Evolutionary conservation across 2,329 filamentous ascomycete species (phyloP).

Genomic region (Fusarium nodosum): DNA sequence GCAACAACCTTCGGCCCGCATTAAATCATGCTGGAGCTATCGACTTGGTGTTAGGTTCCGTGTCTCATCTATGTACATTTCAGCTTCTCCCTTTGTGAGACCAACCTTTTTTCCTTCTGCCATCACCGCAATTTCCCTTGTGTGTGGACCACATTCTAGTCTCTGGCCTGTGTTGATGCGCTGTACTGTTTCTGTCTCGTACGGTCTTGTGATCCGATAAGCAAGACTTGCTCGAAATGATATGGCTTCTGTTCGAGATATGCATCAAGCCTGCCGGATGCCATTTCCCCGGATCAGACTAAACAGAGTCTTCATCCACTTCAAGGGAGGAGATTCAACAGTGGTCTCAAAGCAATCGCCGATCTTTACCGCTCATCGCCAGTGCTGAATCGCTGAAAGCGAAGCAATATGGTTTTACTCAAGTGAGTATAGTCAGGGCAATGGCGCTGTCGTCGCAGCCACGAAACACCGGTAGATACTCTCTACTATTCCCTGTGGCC

Average conservation of each 20-base stretch:
- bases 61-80: slow-evolving; percentile 32
- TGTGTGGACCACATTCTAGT: slow-evolving; percentile 5
- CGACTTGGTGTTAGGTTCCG: background rate
- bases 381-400: slow-evolving; percentile 18
- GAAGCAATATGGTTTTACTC: slow-evolving; percentile 13
- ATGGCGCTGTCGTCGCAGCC: slow-evolving; percentile 17
- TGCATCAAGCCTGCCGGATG: slow-evolving; percentile 1
- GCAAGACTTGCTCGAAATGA: background rate
- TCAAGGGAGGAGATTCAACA: slow-evolving; percentile 6
- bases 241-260: slow-evolving; percentile 3
- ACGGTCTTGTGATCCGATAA: background rate
- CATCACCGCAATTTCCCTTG: slow-evolving; percentile 19
- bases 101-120: slow-evolving; percentile 9
- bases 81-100: slow-evolving; percentile 39
- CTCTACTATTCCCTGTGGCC: slow-evolving; percentile 21
- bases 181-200: slow-evolving; percentile 2
- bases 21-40: background rate
- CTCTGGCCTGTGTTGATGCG: background rate
- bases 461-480: slow-evolving; percentile 15
- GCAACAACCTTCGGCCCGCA: slow-evolving; percentile 33
- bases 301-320: slow-evolving; percentile 24
- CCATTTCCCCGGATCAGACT: slow-evolving; percentile 16
- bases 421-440: slow-evolving; percentile 26
- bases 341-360: slow-evolving; percentile 5
- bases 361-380: slow-evolving; percentile 2